Conservation (phyloP, 2,329 filamentous ascomycete genomes). For the Phialocephala sp. region DNA sequence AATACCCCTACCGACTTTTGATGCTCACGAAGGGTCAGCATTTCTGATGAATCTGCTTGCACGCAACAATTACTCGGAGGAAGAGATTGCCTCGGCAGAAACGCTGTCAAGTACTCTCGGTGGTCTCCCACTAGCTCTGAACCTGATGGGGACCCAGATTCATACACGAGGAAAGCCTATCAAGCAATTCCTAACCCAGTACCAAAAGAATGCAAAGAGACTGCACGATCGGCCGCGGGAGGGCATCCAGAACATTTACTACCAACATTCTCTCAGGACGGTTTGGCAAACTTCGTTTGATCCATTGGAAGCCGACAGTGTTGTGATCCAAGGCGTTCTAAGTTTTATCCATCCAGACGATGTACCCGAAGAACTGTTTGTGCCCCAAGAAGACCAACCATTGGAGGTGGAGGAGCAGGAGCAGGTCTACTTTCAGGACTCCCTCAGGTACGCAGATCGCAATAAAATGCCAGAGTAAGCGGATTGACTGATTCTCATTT, state of each 20-base stretch:
- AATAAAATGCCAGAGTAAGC: neutral
- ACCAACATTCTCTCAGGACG: conserved; percentile 2
- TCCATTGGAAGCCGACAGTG: neutral
- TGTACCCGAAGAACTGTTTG: neutral
- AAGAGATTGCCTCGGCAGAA: conserved; percentile 6
- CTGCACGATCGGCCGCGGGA: neutral
- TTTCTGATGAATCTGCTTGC: conserved; percentile 7
- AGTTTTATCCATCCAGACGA: neutral
- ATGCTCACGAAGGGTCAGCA: neutral
- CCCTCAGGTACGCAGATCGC: neutral
- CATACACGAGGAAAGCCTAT: neutral
- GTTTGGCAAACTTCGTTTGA: conserved; percentile 14
- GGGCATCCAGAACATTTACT: conserved; percentile 3
- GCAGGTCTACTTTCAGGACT: neutral
- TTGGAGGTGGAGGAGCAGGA: neutral
- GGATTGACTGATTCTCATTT: neutral
- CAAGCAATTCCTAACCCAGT: conserved; percentile 2
- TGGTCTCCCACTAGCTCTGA: conserved; percentile 19
- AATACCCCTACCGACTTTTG: conserved; percentile 5
- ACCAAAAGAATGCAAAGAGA: neutral
- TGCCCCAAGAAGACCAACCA: neutral
- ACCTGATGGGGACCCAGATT: conserved; percentile 15
- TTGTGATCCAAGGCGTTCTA: neutral
- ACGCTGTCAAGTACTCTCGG: neutral
- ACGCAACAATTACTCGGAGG: neutral